These are phyloP conservation scores for Aureobasidium vineae DNA, from an alignment of 2,329 filamentous ascomycete genomes.

Conservation along the genomic window DNA sequence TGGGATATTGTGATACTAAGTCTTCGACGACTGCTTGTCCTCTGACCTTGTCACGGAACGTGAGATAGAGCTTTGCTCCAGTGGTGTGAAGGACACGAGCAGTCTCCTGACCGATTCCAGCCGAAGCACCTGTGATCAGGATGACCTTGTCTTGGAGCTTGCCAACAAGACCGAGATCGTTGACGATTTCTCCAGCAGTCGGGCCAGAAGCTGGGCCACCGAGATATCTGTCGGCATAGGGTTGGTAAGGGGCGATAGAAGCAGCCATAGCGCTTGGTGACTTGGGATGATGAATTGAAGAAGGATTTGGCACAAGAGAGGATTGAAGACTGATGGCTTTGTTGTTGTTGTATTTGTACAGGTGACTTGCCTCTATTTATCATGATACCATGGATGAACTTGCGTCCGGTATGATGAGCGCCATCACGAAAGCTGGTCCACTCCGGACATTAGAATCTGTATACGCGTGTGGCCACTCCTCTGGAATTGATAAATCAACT, in stretches of 20 bases:
- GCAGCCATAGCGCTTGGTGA: slow-evolving; percentile 30
- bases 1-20: slow-evolving; percentile 27
- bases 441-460: no score
- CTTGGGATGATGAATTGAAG: no score
- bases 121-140: slow-evolving; percentile 47
- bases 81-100: slow-evolving; percentile 47
- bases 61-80: slow-evolving; percentile 48
- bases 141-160: slow-evolving; percentile 42
- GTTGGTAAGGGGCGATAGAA: slow-evolving; percentile 33
- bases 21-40: slow-evolving; percentile 39
- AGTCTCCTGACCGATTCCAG: slow-evolving; percentile 49
- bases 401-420: neutral
- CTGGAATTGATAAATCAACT: no score
- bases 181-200: slow-evolving; percentile 33
- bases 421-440: neutral
- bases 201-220: slow-evolving; percentile 34
- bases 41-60: slow-evolving; percentile 46
- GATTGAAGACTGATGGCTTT: neutral
- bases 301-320: neutral
- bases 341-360: no score
- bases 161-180: slow-evolving; percentile 36
- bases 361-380: no score
- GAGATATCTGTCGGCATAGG: slow-evolving; percentile 32
- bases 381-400: no score
- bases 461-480: neutral